Evolutionary conservation across 2,329 filamentous ascomycete genomes (phyloP).

Genomic region (Mycosphaerella sp.): DNA sequence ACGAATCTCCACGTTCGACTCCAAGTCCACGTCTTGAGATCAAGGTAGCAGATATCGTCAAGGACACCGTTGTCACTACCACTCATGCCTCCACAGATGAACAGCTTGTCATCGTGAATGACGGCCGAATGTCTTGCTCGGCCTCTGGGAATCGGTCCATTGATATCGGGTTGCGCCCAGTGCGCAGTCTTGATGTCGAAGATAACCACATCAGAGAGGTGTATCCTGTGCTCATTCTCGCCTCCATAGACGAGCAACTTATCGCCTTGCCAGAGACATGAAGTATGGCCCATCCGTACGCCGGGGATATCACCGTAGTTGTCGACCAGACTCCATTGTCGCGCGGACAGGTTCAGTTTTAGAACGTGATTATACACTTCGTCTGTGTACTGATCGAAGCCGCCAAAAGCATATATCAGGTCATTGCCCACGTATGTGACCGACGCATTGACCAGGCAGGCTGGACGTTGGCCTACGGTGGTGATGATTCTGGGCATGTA

Average conservation of each 20-base stretch:
- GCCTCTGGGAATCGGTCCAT: conserved; percentile 78
- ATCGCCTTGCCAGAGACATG: conserved; percentile 85
- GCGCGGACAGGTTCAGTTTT: conserved; percentile 74
- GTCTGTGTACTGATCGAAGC: conserved; percentile 97
- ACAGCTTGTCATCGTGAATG: conserved; percentile 92
- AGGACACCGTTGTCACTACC: conserved; percentile 87
- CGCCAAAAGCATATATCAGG: conserved; percentile 95
- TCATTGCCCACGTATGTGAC: conserved; percentile 92
- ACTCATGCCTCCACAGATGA: conserved; percentile 91
- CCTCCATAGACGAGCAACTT: conserved; percentile 97
- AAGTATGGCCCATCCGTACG: conserved; percentile 97
- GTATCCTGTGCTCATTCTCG: conserved; percentile 94
- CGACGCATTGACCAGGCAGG: conserved; percentile 94
- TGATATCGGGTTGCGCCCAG: conserved; percentile 88
- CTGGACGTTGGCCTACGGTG: conserved; percentile 61
- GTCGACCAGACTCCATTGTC: conserved; percentile 93
- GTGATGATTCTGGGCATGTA: conserved; percentile 77
- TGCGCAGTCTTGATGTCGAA: conserved; percentile 91
- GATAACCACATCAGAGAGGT: conserved; percentile 90
- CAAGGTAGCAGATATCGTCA: conserved; percentile 93
- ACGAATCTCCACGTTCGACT: conserved; percentile 95
- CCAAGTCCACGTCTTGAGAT: conserved; percentile 97
- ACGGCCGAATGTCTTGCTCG: conserved; percentile 90
- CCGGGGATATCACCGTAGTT: conserved; percentile 98
- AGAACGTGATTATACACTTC: conserved; percentile 98